Evolutionary conservation across 305 asterid genomes (phyloP).

Genomic region (Rubia balearica): DNA sequence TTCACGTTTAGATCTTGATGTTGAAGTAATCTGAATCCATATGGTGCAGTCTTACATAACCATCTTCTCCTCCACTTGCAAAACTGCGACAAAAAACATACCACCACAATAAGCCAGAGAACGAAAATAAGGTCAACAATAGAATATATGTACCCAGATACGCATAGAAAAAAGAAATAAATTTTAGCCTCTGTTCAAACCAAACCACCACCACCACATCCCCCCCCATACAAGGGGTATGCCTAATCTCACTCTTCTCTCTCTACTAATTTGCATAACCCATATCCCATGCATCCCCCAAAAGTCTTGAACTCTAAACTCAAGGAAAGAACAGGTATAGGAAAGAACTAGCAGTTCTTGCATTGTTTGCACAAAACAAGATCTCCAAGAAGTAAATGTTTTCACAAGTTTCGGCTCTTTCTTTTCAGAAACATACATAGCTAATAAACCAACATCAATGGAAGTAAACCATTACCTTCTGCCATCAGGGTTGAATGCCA

Average conservation of each 20-base stretch:
- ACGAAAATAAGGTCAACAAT: background rate
- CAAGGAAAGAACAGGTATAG: background rate
- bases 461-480: slow-evolving; percentile 41
- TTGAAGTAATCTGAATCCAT: slow-evolving; percentile 79
- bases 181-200: background rate
- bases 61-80: slow-evolving; percentile 95
- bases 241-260: background rate
- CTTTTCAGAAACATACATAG: no score
- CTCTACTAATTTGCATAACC: background rate
- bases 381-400: background rate
- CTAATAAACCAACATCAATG: no score
- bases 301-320: no score
- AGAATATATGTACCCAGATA: background rate
- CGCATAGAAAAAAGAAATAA: background rate
- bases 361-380: no score
- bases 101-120: background rate
- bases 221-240: background rate
- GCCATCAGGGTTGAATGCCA: slow-evolving; percentile 94
- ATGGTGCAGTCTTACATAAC: slow-evolving; percentile 84
- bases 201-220: background rate
- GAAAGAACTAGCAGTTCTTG: background rate
- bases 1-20: slow-evolving; percentile 47
- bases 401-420: background rate
- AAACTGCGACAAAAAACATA: slow-evolving; percentile 34
- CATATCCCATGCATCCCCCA: background rate